Evolutionary conservation across 225 moss, liverwort and hornwort genomes (phyloP), one percentile per base, ranked within the genome.

Genomic region (Bryoerythrophyllum caledonicum): DNA sequence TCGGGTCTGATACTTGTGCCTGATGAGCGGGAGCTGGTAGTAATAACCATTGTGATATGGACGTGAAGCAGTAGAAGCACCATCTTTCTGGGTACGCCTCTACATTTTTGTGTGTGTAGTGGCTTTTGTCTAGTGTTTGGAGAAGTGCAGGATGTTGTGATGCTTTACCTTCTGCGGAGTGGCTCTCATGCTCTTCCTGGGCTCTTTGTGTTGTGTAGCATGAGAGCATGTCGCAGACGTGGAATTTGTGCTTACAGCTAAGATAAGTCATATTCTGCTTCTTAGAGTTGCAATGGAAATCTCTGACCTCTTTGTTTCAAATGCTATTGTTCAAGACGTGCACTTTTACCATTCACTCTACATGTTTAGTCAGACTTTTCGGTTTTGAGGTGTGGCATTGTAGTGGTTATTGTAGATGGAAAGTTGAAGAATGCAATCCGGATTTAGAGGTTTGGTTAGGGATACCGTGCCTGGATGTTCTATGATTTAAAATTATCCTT

Each of bases 11-110:
- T 55, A 55, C 55, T 67, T 67, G 66, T 79, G 56, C 67, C 66
- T 28, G 34, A 75, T 75, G 62, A 68, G 57, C 24, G 49, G 71
- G 79, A 67, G 61, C 75, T 75, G 60, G 71, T 74, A 71, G 76
- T 49, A 71, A 79, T 49, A 67, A 60, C 28, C 54, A 27, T 71
- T 71, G 74, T 70, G 59, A 65, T 43, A 52, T 66, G 63, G 78
- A 70, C 34, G 41, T 52, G 32, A 60, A 74, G 52, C 74, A 74
- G 58, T 70, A 8, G 44, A 70, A 82, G 60, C 60, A 71, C 35
- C 10, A 44, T 60, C 34, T 64, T 78, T 74, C 43, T 74, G 60
- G 65, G 28, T 40, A 28, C 32, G 53, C 49, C 32, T 64, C 12
- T 65, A 60, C 28, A 12, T 21, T 32, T 32, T 32, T 65, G 74